Base-by-base conservation (phyloP, 192 early-diverging fungal species). In the Chytriomyces confervae region DNA sequence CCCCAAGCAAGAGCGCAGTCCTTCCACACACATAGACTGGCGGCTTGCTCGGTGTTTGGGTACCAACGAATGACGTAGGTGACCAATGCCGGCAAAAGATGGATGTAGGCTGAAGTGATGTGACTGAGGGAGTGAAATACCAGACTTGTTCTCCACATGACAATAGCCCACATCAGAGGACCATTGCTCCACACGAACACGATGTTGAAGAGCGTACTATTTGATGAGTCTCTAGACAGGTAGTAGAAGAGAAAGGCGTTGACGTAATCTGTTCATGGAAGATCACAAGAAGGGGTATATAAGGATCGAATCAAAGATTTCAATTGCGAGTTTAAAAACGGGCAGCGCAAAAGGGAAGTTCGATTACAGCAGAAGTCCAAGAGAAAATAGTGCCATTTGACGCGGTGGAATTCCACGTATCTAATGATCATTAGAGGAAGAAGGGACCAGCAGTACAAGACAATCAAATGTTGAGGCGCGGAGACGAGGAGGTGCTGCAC, bases 351-450 rank as follows among this genome's bases (percentile, higher is more conserved):
- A 36, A 36, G 36, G 36, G 36, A 36, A 36, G 36, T 36, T 51
- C n/a, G n/a, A 62, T 66, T 29, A 76, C 74, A 76, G 74, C 74
- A 76, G 24, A 76, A 76, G 63, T 76, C 74, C 13, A 76, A n/a
- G 8, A 76, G 6, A 48, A 76, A 76, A 63, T 76, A 76, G 50
- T 76, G 74, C 74, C 74, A 76, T 66, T 76, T 76, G 8, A 43
- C 11, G 8, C 74, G 62, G 44, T 76, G 74, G 46, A 76, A 76
- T 18, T 76, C 74, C 20, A 76, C 74, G 63, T 76, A 76, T n/a
- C 74, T 62, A 5, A 76, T 51, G 10, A 76, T 2, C 74, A 76
- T 76, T 0, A 76, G 46, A 13, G 74, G 74, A 46, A 50, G 11
- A n/a, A 76, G 50, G 8, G 50, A 45, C 62, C 62, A 76, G 16